phyloP scores from a whole-genome alignment of 2,329 filamentous ascomycete species.

The Diaporthe ilicicola region DNA sequence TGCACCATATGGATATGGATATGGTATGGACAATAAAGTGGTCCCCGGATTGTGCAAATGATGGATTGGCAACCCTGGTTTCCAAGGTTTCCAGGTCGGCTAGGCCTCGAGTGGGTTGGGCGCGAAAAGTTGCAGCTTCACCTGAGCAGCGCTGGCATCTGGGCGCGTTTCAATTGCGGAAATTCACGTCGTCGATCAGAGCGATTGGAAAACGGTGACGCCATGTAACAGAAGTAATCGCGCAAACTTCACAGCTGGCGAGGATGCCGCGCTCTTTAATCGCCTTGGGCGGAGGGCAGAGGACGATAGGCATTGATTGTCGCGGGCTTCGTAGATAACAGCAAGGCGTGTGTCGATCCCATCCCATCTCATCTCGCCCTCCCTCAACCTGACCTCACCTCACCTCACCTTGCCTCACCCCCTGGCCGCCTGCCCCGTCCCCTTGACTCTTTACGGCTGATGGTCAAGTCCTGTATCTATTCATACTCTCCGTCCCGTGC shows the following conservation, averaged over 20 bases:
- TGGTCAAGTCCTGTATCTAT: background rate
- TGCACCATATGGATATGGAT: background rate
- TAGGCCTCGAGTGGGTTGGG: conserved; percentile 4
- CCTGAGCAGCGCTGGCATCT: conserved; percentile 16
- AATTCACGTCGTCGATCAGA: conserved; percentile 15
- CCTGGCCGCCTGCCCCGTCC: background rate
- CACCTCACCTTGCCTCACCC: conserved; percentile 1
- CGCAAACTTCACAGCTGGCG: conserved; percentile 10
- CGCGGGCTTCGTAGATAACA: conserved; percentile 1
- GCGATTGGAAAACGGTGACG: background rate
- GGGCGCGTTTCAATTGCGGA: conserved; percentile 11
- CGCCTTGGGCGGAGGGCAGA: background rate
- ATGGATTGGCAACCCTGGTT: background rate
- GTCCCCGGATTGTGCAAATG: conserved; percentile 22
- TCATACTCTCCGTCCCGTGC: background rate
- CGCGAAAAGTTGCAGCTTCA: conserved; percentile 9
- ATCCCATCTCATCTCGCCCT: no score
- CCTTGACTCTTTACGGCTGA: background rate
- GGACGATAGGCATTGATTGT: conserved; percentile 2
- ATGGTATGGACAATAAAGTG: background rate
- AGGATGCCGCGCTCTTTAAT: conserved; percentile 19
- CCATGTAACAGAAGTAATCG: conserved; percentile 5
- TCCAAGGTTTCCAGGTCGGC: background rate
- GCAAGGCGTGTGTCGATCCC: background rate
- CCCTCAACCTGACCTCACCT: background rate